Evolutionary conservation across 1,284 basidiomycete species (phyloP).

Genomic region (Trichosporon sp.): DNA sequence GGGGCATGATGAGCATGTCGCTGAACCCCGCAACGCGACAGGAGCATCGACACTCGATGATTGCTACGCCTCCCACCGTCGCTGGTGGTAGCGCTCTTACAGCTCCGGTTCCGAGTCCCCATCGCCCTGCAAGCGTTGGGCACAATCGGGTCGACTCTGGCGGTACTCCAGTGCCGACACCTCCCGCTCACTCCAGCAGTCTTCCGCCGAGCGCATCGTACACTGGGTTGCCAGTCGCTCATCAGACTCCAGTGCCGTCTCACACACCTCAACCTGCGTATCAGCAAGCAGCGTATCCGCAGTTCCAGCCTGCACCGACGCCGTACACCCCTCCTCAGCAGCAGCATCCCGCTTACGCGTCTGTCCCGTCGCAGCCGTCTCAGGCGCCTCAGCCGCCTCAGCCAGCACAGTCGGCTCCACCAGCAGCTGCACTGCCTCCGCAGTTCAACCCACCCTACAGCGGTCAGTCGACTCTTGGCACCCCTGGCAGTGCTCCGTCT

Average conservation of each 20-base stretch:
- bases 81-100: neutral
- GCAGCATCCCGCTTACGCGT: neutral
- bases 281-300: neutral
- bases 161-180: neutral
- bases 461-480: neutral
- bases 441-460: neutral
- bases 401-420: neutral
- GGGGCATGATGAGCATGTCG: conserved; percentile 38
- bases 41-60: conserved; percentile 34
- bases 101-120: neutral
- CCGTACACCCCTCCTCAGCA: conserved; percentile 1
- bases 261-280: neutral
- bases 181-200: neutral
- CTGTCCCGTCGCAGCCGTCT: neutral
- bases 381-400: neutral
- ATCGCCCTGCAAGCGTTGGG: neutral
- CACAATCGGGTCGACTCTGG: neutral
- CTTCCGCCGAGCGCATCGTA: neutral
- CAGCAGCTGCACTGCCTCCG: neutral
- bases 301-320: neutral
- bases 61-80: conserved; percentile 7
- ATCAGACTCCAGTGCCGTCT: neutral
- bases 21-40: conserved; percentile 18
- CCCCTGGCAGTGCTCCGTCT: conserved; percentile 1
- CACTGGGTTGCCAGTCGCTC: neutral